Percentiles rank a stretch among this genome's conserved stretches.
phyloP scores from a whole-genome alignment of 148 eudicot genomes.

The Polygonum maritimum region DNA sequence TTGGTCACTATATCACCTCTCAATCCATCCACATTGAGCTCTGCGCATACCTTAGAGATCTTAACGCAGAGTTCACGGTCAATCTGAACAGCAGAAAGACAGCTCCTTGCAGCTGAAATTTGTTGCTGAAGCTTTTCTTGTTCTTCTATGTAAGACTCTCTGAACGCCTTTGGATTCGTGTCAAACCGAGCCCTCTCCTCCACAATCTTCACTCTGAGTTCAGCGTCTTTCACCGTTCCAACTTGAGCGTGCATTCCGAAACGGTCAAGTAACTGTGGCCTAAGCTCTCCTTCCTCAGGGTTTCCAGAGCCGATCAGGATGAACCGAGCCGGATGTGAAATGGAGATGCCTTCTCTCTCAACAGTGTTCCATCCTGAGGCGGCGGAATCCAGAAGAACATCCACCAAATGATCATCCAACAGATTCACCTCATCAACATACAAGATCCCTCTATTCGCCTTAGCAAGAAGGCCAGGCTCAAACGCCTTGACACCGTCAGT shows the following conservation, averaged over 20 bases:
- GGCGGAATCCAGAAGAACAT: conserved; percentile 90
- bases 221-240: conserved; percentile 88
- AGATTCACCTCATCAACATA: conserved; percentile 92
- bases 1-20: conserved; percentile 95
- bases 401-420: conserved; percentile 82
- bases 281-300: conserved; percentile 87
- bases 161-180: conserved; percentile 66
- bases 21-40: conserved; percentile 85
- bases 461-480: conserved; percentile 96
- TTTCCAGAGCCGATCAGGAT: conserved; percentile 85
- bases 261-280: conserved; percentile 85
- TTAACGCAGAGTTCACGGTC: conserved; percentile 83
- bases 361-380: conserved; percentile 98
- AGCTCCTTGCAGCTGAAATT: conserved; percentile 47
- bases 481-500: conserved; percentile 94
- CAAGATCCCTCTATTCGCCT: conserved; percentile 83
- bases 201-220: conserved; percentile 88
- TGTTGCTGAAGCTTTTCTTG: conserved; percentile 76
- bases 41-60: conserved; percentile 84
- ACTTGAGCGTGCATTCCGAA: conserved; percentile 98
- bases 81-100: conserved; percentile 56
- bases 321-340: conserved; percentile 90
- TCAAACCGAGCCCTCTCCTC: conserved; percentile 88
- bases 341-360: conserved; percentile 91
- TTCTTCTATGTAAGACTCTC: conserved; percentile 54